Percentiles rank a stretch among this genome's conserved stretches.
Evolutionary conservation across 148 eudicot species (phyloP).

Genomic region (Cornus suecica): DNA sequence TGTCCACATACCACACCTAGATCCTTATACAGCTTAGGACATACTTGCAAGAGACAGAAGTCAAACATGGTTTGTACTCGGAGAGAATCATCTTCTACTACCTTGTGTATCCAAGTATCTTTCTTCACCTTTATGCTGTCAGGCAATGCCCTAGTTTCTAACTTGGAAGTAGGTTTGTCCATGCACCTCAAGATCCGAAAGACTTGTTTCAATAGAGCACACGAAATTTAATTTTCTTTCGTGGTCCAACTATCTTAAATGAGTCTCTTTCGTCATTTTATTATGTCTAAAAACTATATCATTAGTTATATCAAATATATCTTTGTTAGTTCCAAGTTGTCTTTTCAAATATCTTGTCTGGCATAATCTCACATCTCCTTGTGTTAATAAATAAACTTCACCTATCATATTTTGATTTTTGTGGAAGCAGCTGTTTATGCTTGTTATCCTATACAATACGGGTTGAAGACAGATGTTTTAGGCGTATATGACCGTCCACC

Average conservation of each 20-base stretch:
- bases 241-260: no score
- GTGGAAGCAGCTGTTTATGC: neutral
- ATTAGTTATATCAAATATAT: neutral
- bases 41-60: neutral
- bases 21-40: neutral
- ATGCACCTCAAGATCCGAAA: neutral
- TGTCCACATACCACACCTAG: neutral
- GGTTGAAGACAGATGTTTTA: slow-evolving; percentile 78
- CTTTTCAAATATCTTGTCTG: neutral
- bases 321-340: neutral
- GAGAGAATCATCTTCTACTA: neutral
- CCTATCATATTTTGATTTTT: neutral
- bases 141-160: neutral
- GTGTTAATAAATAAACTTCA: neutral
- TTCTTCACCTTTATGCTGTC: neutral
- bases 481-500: slow-evolving; percentile 99
- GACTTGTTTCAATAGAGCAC: neutral
- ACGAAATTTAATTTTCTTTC: no score
- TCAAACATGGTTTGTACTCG: neutral
- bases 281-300: no score
- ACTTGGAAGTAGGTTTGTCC: neutral
- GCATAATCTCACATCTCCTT: neutral
- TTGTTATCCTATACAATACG: slow-evolving; percentile 39
- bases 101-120: neutral
- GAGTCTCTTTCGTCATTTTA: no score